Percentiles rank a stretch among this genome's conserved stretches.
These are phyloP conservation scores for Hygrophorus russula DNA, from an alignment of 768 basidiomycete genomes.

Conservation along the genomic window DNA sequence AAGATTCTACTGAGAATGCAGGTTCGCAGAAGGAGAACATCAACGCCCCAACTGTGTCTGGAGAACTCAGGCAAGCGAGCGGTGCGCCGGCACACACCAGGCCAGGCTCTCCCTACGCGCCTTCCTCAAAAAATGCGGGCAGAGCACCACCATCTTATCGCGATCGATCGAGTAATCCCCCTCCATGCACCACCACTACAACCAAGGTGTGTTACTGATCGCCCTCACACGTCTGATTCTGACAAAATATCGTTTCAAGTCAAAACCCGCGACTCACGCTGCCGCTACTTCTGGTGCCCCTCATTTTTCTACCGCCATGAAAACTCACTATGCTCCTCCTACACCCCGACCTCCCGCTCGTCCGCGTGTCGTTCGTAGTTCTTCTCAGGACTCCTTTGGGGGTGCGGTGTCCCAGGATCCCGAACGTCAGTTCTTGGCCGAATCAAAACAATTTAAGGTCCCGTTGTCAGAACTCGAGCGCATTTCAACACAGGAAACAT, in stretches of 20 bases:
- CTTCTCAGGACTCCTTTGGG: constrained; percentile 57
- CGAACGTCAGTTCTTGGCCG: constrained; percentile 32
- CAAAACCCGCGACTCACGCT: constrained; percentile 13
- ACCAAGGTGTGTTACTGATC: neutral
- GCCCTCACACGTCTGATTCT: neutral
- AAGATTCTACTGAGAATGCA: constrained; percentile 21
- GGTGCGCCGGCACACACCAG: constrained; percentile 11
- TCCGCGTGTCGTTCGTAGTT: constrained; percentile 11
- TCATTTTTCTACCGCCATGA: constrained; percentile 8
- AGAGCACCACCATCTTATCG: constrained; percentile 15
- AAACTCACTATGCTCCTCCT: constrained; percentile 9
- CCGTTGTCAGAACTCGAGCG: constrained; percentile 48
- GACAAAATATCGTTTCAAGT: constrained; percentile 11
- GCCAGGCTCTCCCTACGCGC: constrained; percentile 14
- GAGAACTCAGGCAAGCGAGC: constrained; percentile 6
- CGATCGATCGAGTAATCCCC: constrained; percentile 15
- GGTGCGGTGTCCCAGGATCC: constrained; percentile 37
- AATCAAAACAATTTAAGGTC: constrained; percentile 38
- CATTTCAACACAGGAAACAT: constrained; percentile 9
- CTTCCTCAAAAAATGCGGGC: constrained; percentile 12
- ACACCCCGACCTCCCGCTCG: constrained; percentile 9
- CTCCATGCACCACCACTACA: constrained; percentile 15
- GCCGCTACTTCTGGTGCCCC: constrained; percentile 6
- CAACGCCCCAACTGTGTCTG: constrained; percentile 6
- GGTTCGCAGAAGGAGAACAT: constrained; percentile 49